Base-by-base conservation (phyloP, 345 rosid genomes). In the thale cress (Arabidopsis thaliana) region DNA sequence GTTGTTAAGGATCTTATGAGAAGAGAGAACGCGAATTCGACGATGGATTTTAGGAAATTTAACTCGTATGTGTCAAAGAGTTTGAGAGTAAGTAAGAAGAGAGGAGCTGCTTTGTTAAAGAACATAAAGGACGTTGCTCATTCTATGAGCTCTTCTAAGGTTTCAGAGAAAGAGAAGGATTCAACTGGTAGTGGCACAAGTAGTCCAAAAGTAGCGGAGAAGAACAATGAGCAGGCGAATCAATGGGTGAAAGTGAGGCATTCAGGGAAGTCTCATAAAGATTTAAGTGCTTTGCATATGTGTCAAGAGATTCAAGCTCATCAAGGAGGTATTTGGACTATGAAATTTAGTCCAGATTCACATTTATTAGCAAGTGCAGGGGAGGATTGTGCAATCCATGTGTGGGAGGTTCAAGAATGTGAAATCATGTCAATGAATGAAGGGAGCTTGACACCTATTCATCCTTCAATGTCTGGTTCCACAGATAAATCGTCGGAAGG, bases 341-440 rank as follows among this genome's bases (percentile, higher is more conserved):
- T 95, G 59, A 88, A 73, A 72, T 92, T 92, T 49, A 93, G 91
- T 78, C 69, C 73, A 0, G 91, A 89, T 22, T 74, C 85, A 0
- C 76, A 72, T 58, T 86, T 82, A 74, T 84, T 95, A 6, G 99
- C 97, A 0, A 95, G 94, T 64, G 96, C 93, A 5, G 98, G 98
- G 1, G 97, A 95, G 77, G 99, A 92, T 49, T 82, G 74, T 77
- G 59, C 67, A 6, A 85, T 95, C 37, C 94, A 88, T 72, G 83
- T 95, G 37, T 90, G 99, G 99, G 98, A 92, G 78, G 99, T 95
- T 37, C 99, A 92, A 67, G 97, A 92, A 67, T 90, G 96, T 40
- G 94, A 88, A 56, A 79, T 90, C 53, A 81, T 80, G 84, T 80
- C 88, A 2, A 82, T 86, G 71, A 84, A 67, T 13, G 99, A 95